Percentiles rank a stretch among this genome's conserved stretches.
These are phyloP conservation scores for Yamadazyma oceani DNA, from an alignment of 1,139 yeast species.

Conservation along the genomic window DNA sequence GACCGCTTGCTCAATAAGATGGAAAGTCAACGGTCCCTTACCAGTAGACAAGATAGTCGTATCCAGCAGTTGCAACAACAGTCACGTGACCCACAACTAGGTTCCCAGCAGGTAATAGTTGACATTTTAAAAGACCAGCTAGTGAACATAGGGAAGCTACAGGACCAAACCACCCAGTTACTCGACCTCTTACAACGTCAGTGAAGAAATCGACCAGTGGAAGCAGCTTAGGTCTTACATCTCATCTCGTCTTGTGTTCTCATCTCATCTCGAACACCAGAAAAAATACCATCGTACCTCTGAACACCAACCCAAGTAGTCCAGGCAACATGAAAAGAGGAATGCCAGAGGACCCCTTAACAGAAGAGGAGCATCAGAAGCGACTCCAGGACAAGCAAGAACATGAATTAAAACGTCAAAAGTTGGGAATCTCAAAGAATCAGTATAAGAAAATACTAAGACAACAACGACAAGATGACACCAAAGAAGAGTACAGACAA, in stretches of 20 bases:
- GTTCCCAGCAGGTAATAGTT: background rate
- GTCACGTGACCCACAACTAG: no score
- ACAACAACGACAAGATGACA: constrained; percentile 60
- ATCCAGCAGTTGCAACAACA: no score
- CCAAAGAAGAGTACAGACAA: constrained; percentile 56
- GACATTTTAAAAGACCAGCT: background rate
- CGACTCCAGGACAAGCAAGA: constrained; percentile 12
- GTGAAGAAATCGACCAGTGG: no score
- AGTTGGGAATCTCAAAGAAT: constrained; percentile 47
- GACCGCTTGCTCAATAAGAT: background rate
- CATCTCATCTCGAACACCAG: no score
- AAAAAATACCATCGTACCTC: no score
- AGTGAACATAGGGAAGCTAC: background rate
- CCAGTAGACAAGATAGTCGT: no score
- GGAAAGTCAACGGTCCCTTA: background rate
- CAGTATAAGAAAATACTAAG: constrained; percentile 77
- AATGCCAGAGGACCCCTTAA: constrained; percentile 6
- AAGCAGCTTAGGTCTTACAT: no score
- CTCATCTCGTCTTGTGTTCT: no score
- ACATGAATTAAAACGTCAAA: constrained; percentile 12
- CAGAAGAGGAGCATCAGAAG: constrained; percentile 10
- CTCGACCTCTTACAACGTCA: no score
- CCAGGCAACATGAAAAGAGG: constrained; percentile 5
- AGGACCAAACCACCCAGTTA: background rate
- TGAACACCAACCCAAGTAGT: no score